Conservation (phyloP, 116 monocot genomes). For the Posidonia oceanica region DNA sequence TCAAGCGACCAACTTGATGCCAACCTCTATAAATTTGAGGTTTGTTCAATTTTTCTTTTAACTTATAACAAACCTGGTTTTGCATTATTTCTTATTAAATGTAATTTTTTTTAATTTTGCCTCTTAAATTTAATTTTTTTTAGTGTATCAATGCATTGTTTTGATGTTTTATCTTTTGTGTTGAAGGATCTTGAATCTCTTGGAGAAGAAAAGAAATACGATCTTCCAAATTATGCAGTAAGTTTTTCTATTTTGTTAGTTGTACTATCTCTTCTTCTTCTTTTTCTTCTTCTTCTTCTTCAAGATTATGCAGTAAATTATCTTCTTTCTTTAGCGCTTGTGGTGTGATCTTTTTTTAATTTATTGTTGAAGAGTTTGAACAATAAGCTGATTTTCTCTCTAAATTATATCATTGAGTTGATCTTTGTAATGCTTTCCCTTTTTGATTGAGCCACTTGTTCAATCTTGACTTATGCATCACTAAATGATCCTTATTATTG, state of each 20-base stretch:
- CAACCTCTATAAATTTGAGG: slow-evolving; percentile 9
- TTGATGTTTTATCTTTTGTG: not conserved
- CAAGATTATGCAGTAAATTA: not conserved
- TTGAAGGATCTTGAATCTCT: slow-evolving; percentile 8
- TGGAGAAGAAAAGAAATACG: slow-evolving; percentile 10
- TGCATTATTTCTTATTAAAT: not conserved
- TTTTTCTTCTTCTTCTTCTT: not conserved
- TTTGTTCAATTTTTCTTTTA: not conserved
- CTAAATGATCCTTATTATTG: too few species aligned
- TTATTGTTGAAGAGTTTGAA: too few species aligned
- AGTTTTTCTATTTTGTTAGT: slow-evolving; percentile 5
- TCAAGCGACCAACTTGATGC: slow-evolving; percentile 2
- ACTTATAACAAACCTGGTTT: not conserved
- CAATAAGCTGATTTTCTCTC: too few species aligned
- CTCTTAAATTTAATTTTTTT: too few species aligned
- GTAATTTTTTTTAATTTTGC: too few species aligned
- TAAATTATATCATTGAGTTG: too few species aligned
- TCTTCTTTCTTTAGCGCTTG: too few species aligned
- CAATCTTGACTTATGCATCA: too few species aligned
- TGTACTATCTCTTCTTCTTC: not conserved
- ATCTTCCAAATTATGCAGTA: slow-evolving; percentile 25
- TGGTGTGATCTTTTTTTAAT: too few species aligned
- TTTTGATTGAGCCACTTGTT: too few species aligned
- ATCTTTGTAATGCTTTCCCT: too few species aligned
- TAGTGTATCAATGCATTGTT: not conserved